Evolutionary conservation across 1,284 basidiomycete genomes (phyloP).

Genomic region (Rhodotorula sp.): DNA sequence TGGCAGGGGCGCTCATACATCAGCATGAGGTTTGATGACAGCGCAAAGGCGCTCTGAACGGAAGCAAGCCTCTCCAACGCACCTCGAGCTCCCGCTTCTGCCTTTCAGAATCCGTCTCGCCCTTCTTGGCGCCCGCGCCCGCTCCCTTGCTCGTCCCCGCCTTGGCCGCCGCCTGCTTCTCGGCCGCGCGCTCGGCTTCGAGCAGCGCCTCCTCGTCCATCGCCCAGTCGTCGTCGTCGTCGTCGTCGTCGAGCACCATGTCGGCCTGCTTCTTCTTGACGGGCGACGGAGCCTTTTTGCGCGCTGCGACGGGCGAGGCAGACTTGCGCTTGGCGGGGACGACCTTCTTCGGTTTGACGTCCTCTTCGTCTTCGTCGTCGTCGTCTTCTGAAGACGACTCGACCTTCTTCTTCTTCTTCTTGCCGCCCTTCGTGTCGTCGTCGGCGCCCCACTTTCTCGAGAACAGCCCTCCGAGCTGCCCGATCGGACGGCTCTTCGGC

Average conservation of each 20-base stretch:
- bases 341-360: slow-evolving; percentile 15
- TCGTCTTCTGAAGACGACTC: slow-evolving; percentile 13
- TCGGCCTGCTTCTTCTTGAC: background rate
- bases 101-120: slow-evolving; percentile 17
- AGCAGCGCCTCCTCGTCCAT: slow-evolving; percentile 30
- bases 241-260: slow-evolving; percentile 3
- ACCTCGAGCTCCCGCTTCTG: slow-evolving; percentile 30
- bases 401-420: slow-evolving; percentile 19
- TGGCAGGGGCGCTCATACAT: background rate
- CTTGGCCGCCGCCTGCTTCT: slow-evolving; percentile 12
- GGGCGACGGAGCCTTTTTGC: slow-evolving; percentile 5
- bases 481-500: slow-evolving; percentile 20
- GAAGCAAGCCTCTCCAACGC: background rate
- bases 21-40: background rate
- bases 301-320: slow-evolving; percentile 21
- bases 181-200: slow-evolving; percentile 19
- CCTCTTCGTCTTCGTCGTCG: slow-evolving; percentile 15
- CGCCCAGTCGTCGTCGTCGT: slow-evolving; percentile 26
- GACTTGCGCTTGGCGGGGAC: slow-evolving; percentile 31
- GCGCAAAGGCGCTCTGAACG: too few relatives aligned
- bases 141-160: background rate
- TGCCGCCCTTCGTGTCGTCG: background rate
- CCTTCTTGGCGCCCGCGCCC: background rate
- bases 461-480: slow-evolving; percentile 25
- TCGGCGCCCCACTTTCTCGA: background rate